Evolutionary conservation across 140 eudicot species (phyloP), one percentile per base, ranked within the genome.

Genomic region (Stevia rebaudiana): DNA sequence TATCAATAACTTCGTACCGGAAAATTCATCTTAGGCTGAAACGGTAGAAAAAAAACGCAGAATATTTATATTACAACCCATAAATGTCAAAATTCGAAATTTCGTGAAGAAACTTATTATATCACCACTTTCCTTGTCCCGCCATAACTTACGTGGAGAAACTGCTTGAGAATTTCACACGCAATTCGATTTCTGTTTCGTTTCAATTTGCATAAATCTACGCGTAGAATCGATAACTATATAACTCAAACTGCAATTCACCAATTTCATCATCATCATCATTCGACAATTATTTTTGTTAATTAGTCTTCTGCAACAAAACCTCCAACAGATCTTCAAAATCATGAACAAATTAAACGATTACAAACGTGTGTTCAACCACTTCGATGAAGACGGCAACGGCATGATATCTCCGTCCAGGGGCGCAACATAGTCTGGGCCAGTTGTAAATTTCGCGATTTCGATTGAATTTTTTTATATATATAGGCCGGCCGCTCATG

Each of bases 351-450:
- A 65, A 23, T 65, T 63, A 16, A 74, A 35, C 19, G 78, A 73
- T 30, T 72, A 63, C 68, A 23, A 36, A 24, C 76, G 76, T 6
- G 62, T 80, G 23, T 80, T 81, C 70, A 23, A 68, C 5, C 68
- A 52, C 74, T 68, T 81, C 44, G 85, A 80, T 58, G 76, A 59
- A 44, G 71, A 80, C 25, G 30, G 58, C 21, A 54, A 76, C 19
- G 86, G 86, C n/a, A 64, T 37, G 66, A 65, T 81, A 15, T 68
- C 72, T 21, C 76, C 76, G 11, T 54, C 40, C n/a, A n/a, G n/a
- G n/a, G n/a, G n/a, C n/a, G n/a, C n/a, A n/a, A n/a, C n/a, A n/a
- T n/a, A n/a, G n/a, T n/a, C n/a, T n/a, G n/a, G n/a, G n/a, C n/a
- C n/a, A n/a, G n/a, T n/a, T n/a, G n/a, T n/a, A n/a, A n/a, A n/a